Evolutionary conservation across 148 eudicot species (phyloP), one percentile per base, ranked within the genome.

Genomic region (Suaeda aralocaspica): DNA sequence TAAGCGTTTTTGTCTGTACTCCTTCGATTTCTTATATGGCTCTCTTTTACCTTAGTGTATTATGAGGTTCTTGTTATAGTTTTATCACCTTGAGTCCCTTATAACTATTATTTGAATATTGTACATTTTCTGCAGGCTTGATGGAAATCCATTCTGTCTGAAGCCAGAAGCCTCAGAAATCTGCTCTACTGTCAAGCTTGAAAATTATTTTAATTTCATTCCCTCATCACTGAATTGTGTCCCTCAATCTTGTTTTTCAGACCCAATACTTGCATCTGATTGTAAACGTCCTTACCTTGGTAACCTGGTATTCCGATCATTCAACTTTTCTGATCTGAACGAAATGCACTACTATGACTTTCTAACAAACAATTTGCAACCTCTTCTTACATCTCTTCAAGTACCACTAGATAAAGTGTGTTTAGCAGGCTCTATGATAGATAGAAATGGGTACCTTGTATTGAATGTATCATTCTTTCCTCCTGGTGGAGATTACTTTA

Each of bases 251-350:
- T 90, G 92, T 67, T 72, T 78, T 50, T 68, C 77, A 50, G 64
- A 85, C 68, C 42, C 78, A 80, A 64, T 58, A 39, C 49, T 68
- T 49, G 81, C 80, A 75, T 77, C 82, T 42, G 82, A 70, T 13
- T 90, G 96, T 69, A 71, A 25, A 67, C 84, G 85, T 44, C 89
- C 92, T 19, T 84, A 88, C 79, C 80, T 72, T 12, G 96, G 96
- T 45, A 81, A 49, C 63, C 74, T 90, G 49, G 57, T 74, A 60
- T 90, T 86, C 80, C 75, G 80, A 62, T 79, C 91, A 33, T 73
- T 70, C 61, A 80, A 79, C 82, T 88, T 88, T 79, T 80, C 92
- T 31, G 74, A 90, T 68, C 78, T 86, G 72, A 77, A 57, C 24
- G 83, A 86, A 53, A 59, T 76, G 26, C 71, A 69, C 30, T 80